These are phyloP conservation scores for Thalia dealbata DNA, from an alignment of 176 grass and related monocot species.

Conservation along the genomic window DNA sequence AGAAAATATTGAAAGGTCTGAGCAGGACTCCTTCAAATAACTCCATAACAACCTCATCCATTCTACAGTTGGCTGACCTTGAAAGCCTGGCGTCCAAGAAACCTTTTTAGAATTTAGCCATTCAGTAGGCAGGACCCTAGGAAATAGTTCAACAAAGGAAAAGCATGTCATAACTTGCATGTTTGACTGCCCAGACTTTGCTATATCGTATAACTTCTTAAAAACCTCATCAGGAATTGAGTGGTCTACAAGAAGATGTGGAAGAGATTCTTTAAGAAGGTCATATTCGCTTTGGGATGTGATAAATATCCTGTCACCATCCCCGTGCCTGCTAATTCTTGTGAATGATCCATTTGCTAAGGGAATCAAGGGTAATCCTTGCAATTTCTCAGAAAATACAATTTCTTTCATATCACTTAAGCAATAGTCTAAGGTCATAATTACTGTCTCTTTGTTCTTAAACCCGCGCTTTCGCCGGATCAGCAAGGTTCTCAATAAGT, in stretches of 20 bases:
- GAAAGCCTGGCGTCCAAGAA: constrained; percentile 60
- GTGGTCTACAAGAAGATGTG: constrained; percentile 77
- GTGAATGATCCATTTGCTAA: constrained; percentile 84
- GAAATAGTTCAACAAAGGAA: constrained; percentile 68
- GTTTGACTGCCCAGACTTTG: constrained; percentile 53
- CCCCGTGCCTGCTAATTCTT: constrained; percentile 57
- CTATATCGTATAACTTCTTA: constrained; percentile 68
- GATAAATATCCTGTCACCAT: constrained; percentile 78
- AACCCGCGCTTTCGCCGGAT: constrained; percentile 73
- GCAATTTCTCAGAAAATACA: constrained; percentile 60
- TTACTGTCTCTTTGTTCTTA: constrained; percentile 58
- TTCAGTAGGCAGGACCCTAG: constrained; percentile 87
- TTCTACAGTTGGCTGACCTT: constrained; percentile 72
- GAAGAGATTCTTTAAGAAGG: constrained; percentile 65
- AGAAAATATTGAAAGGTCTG: constrained; percentile 67
- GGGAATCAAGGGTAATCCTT: constrained; percentile 75
- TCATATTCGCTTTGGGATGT: constrained; percentile 65
- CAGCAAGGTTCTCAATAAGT: constrained; percentile 73
- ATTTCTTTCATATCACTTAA: constrained; percentile 55
- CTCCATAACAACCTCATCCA: constrained; percentile 82
- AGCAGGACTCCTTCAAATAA: constrained; percentile 64
- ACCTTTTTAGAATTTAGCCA: constrained; percentile 69
- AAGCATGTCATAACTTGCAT: constrained; percentile 60
- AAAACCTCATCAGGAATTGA: constrained; percentile 61
- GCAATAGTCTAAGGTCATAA: constrained; percentile 86